Percentiles rank a stretch among this genome's conserved stretches.
phyloP scores from a whole-genome alignment of 345 rosid genomes.

The Eutrema japonicum region DNA sequence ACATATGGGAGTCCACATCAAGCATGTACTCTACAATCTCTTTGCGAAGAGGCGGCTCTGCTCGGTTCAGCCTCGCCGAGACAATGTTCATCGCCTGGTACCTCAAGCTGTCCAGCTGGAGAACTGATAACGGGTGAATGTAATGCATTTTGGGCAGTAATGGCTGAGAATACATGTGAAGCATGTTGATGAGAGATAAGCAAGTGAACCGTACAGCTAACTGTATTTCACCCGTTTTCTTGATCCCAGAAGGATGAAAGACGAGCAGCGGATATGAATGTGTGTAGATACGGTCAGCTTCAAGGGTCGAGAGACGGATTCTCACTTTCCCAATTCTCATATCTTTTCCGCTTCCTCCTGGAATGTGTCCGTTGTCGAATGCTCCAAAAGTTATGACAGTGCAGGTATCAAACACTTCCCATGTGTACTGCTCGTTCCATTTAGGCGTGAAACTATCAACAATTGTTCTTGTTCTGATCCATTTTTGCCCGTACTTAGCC shows the following conservation, averaged over 20 bases:
- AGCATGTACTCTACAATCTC: constrained; percentile 98
- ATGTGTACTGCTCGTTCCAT: constrained; percentile 98
- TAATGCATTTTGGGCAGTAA: constrained; percentile 95
- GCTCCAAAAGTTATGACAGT: constrained; percentile 95
- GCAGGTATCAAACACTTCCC: constrained; percentile 98
- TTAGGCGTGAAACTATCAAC: constrained; percentile 77
- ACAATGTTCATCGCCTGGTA: constrained; percentile 95
- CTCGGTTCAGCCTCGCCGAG: constrained; percentile 77
- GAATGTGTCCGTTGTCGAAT: constrained; percentile 83
- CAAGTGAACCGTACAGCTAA: constrained; percentile 87
- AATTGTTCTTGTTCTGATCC: constrained; percentile 94
- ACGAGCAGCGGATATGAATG: constrained; percentile 91
- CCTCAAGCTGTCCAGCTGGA: constrained; percentile 86
- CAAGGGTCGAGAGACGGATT: constrained; percentile 91
- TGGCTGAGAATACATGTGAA: constrained; percentile 88
- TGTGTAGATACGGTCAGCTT: constrained; percentile 89
- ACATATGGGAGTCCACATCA: constrained; percentile 97
- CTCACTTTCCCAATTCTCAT: constrained; percentile 87
- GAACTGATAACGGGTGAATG: constrained; percentile 85
- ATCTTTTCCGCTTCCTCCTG: constrained; percentile 63
- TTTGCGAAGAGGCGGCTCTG: constrained; percentile 92
- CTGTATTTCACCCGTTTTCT: constrained; percentile 93
- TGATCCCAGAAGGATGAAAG: constrained; percentile 81
- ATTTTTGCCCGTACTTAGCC: constrained; percentile 97
- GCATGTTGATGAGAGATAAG: constrained; percentile 76